Percentiles rank a stretch among this genome's conserved stretches.
Evolutionary conservation across 805 yeast genomes (phyloP).

Genomic region (Cyberlindnera euphorbiae): DNA sequence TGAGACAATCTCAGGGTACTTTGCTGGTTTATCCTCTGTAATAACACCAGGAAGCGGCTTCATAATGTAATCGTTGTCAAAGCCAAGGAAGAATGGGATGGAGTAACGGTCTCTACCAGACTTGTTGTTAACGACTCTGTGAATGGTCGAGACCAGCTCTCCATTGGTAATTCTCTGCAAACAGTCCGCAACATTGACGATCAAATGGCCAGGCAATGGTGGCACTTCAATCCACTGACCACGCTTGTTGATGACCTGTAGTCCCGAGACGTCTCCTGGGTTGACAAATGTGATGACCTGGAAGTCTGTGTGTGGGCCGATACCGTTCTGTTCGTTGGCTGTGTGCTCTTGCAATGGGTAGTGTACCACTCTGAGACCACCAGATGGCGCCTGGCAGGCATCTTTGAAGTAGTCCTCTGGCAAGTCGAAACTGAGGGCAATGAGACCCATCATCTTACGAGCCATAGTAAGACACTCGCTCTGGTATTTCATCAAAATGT

Average conservation of each 20-base stretch:
- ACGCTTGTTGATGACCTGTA: slow-evolving; percentile 32
- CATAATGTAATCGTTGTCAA: slow-evolving; percentile 17
- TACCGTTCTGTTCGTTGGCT: slow-evolving; percentile 29
- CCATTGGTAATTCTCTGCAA: slow-evolving; percentile 36
- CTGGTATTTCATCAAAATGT: slow-evolving; percentile 21
- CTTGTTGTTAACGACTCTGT: slow-evolving; percentile 31
- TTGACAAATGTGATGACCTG: slow-evolving; percentile 32
- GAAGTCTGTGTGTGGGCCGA: slow-evolving; percentile 38
- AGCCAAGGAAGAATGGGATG: slow-evolving; percentile 24
- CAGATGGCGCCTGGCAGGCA: slow-evolving; percentile 24
- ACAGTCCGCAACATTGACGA: slow-evolving; percentile 37
- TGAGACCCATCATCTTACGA: slow-evolving; percentile 22
- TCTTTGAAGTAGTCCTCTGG: slow-evolving; percentile 26
- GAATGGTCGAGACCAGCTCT: slow-evolving; percentile 33
- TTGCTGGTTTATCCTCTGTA: slow-evolving; percentile 16
- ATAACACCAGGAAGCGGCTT: slow-evolving; percentile 21
- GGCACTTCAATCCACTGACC: slow-evolving; percentile 32
- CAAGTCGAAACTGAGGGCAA: slow-evolving; percentile 29
- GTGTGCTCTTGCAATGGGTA: slow-evolving; percentile 29
- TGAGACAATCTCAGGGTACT: slow-evolving; percentile 14
- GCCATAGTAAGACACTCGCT: slow-evolving; percentile 22
- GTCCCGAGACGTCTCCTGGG: slow-evolving; percentile 34
- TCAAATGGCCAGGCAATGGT: slow-evolving; percentile 30
- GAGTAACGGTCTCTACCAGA: slow-evolving; percentile 19
- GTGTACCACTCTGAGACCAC: slow-evolving; percentile 31